phyloP scores from a whole-genome alignment of 1,284 basidiomycete species.

The Marasmius sp. region DNA sequence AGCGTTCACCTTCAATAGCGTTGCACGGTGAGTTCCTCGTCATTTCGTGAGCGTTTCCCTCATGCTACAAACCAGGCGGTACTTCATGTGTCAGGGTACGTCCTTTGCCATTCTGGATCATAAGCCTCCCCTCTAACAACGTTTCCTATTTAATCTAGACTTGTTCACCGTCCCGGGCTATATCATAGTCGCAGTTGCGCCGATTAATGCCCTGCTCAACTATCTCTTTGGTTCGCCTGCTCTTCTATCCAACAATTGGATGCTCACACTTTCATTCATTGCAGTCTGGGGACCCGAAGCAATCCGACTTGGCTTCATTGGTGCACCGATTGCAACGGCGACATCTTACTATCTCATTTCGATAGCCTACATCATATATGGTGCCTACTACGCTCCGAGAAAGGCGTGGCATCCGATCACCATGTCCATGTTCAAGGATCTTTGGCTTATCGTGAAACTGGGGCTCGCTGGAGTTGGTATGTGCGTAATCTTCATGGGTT shows the following conservation, averaged over 20 bases:
- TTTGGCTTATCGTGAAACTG: slow-evolving; percentile 73
- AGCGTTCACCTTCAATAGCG: slow-evolving; percentile 80
- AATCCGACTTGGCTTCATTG: slow-evolving; percentile 86
- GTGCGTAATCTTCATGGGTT: slow-evolving; percentile 10
- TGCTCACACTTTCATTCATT: not conserved
- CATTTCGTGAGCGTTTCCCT: not conserved
- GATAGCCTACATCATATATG: slow-evolving; percentile 68
- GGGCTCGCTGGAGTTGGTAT: slow-evolving; percentile 76
- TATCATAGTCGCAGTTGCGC: slow-evolving; percentile 83
- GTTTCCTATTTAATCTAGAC: slow-evolving; percentile 40
- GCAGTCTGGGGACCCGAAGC: slow-evolving; percentile 82
- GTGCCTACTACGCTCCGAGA: slow-evolving; percentile 69
- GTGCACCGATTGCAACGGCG: slow-evolving; percentile 89
- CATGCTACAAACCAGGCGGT: slow-evolving; percentile 51
- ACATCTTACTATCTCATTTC: slow-evolving; percentile 87
- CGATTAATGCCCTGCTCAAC: slow-evolving; percentile 84
- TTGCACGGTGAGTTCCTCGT: slow-evolving; percentile 50
- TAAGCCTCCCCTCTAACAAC: not conserved
- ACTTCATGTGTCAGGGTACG: slow-evolving; percentile 84
- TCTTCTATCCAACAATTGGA: not conserved
- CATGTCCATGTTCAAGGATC: slow-evolving; percentile 62
- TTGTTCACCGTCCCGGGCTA: slow-evolving; percentile 87
- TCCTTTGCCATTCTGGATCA: not conserved
- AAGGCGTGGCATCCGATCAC: slow-evolving; percentile 87
- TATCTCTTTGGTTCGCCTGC: slow-evolving; percentile 68